A percentile compares a stretch with the other conserved stretches of the same genome.
Evolutionary conservation across 2,329 filamentous ascomycete species (phyloP).

Genomic region (Pleurostoma richardsiae): DNA sequence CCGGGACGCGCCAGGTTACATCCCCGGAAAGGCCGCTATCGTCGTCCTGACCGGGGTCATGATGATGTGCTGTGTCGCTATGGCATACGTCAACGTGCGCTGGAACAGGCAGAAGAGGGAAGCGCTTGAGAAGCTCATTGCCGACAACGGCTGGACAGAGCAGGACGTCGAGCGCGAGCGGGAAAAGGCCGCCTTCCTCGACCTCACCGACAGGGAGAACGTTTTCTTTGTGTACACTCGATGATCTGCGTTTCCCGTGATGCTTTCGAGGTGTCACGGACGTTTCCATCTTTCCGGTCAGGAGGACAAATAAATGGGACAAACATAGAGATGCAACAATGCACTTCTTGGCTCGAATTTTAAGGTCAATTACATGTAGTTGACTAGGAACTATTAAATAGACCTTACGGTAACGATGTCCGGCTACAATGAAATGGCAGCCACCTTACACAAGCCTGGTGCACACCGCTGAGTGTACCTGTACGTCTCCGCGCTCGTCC

Average conservation of each 20-base stretch:
- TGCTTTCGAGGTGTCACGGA: not conserved
- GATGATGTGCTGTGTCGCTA: conserved; percentile 8
- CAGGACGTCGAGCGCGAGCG: conserved; percentile 7
- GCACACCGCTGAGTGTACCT: too few species aligned
- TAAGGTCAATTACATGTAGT: too few species aligned
- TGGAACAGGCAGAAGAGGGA: conserved; percentile 10
- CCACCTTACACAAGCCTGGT: too few species aligned
- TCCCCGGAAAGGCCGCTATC: conserved; percentile 16
- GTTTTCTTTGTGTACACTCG: conserved; percentile 7
- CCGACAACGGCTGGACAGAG: conserved; percentile 9
- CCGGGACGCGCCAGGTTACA: conserved; percentile 11
- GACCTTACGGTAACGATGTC: too few species aligned
- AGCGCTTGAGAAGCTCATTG: conserved; percentile 5
- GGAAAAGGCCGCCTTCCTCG: conserved; percentile 11
- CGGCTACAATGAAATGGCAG: too few species aligned
- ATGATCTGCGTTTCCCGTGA: not conserved
- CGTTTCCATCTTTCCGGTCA: too few species aligned
- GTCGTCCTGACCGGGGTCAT: conserved; percentile 11
- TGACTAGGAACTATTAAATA: too few species aligned
- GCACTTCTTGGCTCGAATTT: too few species aligned
- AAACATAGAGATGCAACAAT: too few species aligned
- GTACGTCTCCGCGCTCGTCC: too few species aligned
- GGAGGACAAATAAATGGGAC: too few species aligned
- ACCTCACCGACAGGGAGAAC: conserved; percentile 11
- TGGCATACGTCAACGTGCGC: conserved; percentile 8